Base-by-base conservation (phyloP, 352 stramenopile genomes). In the Phytophthora sojae region DNA sequence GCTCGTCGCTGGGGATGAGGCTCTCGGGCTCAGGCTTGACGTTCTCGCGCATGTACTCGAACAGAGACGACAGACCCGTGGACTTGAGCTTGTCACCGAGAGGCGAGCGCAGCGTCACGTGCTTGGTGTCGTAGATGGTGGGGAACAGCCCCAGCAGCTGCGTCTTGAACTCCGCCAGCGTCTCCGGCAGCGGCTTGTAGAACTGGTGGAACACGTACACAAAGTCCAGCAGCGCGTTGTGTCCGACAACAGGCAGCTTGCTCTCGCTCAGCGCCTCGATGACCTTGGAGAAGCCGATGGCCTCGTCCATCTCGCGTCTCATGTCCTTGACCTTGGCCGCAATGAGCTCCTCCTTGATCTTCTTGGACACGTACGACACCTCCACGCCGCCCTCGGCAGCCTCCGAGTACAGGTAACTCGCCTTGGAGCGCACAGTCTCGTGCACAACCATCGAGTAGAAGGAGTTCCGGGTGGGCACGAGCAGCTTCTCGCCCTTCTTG, bases 151-250 rank as follows among this genome's bases (percentile, higher is more conserved):
- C 75, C 32, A 86, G 64, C 8, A 96, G 67, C 75, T 93, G 59
- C 49, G 73, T 61, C 66, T 93, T 93, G 69, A 93, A 96, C 45
- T 92, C 83, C 4, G 81, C 77, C 15, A 95, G 61, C 45, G 80
- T 90, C 6, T 80, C 61, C 6, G 89, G 89, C n/a, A 94, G 82
- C 8, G 87, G 84, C 52, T 84, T 89, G 73, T 88, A 91, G 60
- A 96, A 96, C 72, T 95, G 87, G 61, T 89, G 84, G 72, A 91
- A 95, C 44, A 93, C 74, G 64, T 96, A 94, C 9, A 93, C 82
- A 67, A 96, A 94, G 62, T 96, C 89, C 35, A 94, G 71, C 42
- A 96, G 76, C 52, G 86, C 88, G 64, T 96, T 96, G 80, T 96
- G 89, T 11, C 87, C 89, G 0, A 96, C 67, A 8, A 96, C 55